phyloP scores from a whole-genome alignment of 2,329 filamentous ascomycete species.

The Thielaviopsis musarum region DNA sequence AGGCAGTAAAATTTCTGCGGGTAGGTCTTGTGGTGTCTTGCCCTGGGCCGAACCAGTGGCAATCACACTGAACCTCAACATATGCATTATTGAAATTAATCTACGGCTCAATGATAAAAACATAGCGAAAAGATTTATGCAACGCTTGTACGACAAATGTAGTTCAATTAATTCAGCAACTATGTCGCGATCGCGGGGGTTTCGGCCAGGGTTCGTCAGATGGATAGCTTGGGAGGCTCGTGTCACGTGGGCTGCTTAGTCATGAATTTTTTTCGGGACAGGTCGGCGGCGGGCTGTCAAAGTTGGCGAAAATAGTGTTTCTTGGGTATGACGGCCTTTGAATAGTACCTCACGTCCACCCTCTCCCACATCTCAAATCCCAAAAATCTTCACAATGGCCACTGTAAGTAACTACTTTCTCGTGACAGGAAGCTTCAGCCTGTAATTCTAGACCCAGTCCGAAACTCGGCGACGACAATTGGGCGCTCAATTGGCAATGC shows the following conservation, averaged over 20 bases:
- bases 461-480: neutral
- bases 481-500: neutral
- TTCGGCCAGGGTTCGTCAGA: neutral
- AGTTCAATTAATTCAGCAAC: neutral
- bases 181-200: neutral
- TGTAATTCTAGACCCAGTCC: neutral
- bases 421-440: constrained; percentile 12
- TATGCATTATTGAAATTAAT: no score
- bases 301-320: constrained; percentile 11
- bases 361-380: constrained; percentile 26
- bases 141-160: neutral
- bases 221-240: neutral
- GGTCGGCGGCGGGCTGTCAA: constrained; percentile 10
- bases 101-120: no score
- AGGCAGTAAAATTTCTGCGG: neutral
- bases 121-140: no score
- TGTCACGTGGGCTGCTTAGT: constrained; percentile 11
- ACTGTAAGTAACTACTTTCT: constrained; percentile 36
- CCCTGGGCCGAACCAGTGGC: no score
- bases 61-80: no score
- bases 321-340: constrained; percentile 5
- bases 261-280: constrained; percentile 7
- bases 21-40: no score
- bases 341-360: constrained; percentile 23
- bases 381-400: constrained; percentile 45